phyloP scores from a whole-genome alignment of 768 basidiomycete species.

The Russula brevipes region DNA sequence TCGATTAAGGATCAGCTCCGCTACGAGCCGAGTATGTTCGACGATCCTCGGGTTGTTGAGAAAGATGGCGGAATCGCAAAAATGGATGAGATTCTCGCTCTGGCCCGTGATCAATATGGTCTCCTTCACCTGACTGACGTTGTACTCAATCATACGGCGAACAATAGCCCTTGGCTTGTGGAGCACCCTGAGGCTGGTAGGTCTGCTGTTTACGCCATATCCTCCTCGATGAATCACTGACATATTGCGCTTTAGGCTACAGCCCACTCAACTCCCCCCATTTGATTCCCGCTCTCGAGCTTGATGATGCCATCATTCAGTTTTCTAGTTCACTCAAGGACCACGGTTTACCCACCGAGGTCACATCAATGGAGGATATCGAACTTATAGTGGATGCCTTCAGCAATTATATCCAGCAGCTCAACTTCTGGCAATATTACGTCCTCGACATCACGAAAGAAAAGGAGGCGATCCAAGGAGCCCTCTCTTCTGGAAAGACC shows the following conservation, averaged over 20 bases:
- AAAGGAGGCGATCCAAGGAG: constrained; percentile 50
- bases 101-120: constrained; percentile 81
- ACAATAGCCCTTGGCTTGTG: constrained; percentile 85
- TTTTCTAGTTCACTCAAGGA: constrained; percentile 64
- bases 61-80: constrained; percentile 49
- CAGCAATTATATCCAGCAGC: constrained; percentile 50
- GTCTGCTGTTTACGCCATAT: constrained; percentile 26
- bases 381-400: constrained; percentile 61
- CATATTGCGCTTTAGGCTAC: constrained; percentile 51
- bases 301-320: constrained; percentile 80
- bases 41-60: constrained; percentile 32
- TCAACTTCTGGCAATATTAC: constrained; percentile 92
- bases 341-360: constrained; percentile 64
- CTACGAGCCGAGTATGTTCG: constrained; percentile 76
- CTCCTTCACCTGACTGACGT: constrained; percentile 89
- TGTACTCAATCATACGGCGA: constrained; percentile 95
- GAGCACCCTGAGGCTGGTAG: constrained; percentile 94
- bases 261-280: constrained; percentile 90
- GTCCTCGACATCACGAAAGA: constrained; percentile 72
- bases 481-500: constrained; percentile 44
- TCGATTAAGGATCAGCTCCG: constrained; percentile 83
- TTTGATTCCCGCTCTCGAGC: constrained; percentile 83
- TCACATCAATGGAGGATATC: constrained; percentile 66
- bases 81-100: constrained; percentile 58
- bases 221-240: background rate